A percentile compares a stretch with the other conserved stretches of the same genome.
These are phyloP conservation scores for Metschnikowia anglica DNA, from an alignment of 805 yeast genomes.

Conservation along the genomic window DNA sequence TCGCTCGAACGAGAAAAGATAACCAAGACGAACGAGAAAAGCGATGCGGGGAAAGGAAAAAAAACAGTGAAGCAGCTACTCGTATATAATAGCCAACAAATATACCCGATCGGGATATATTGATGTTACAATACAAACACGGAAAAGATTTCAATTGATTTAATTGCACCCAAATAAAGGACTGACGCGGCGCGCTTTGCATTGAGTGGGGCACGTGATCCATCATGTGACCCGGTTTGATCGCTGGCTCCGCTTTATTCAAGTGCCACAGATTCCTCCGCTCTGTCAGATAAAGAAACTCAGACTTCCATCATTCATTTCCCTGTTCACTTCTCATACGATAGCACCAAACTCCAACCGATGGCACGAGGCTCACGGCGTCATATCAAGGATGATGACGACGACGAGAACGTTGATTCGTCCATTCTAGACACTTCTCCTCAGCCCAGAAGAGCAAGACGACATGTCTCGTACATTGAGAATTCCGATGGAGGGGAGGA, in stretches of 20 bases:
- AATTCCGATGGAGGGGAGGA: conserved; percentile 16
- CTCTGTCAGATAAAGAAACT: neutral
- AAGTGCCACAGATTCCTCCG: neutral
- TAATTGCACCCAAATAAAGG: no score
- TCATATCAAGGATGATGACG: conserved; percentile 13
- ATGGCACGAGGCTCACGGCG: conserved; percentile 22
- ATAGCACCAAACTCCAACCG: conserved; percentile 10
- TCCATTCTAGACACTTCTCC: conserved; percentile 1
- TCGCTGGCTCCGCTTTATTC: conserved; percentile 5
- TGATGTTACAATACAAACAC: no score
- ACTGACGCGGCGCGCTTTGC: neutral
- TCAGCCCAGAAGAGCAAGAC: conserved; percentile 13
- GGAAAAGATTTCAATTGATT: no score
- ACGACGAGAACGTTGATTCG: conserved; percentile 5
- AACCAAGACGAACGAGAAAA: neutral
- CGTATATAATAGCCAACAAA: conserved; percentile 2
- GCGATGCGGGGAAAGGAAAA: neutral
- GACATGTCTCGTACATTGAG: conserved; percentile 16
- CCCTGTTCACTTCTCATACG: conserved; percentile 19
- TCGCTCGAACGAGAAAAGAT: neutral
- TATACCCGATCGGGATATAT: no score
- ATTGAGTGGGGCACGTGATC: no score
- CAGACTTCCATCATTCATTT: conserved; percentile 10
- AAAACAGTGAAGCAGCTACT: neutral
- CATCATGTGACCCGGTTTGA: neutral